These are phyloP conservation scores for Amniculicola lignicola DNA, from an alignment of 495 filamentous ascomycete species.

Conservation along the genomic window DNA sequence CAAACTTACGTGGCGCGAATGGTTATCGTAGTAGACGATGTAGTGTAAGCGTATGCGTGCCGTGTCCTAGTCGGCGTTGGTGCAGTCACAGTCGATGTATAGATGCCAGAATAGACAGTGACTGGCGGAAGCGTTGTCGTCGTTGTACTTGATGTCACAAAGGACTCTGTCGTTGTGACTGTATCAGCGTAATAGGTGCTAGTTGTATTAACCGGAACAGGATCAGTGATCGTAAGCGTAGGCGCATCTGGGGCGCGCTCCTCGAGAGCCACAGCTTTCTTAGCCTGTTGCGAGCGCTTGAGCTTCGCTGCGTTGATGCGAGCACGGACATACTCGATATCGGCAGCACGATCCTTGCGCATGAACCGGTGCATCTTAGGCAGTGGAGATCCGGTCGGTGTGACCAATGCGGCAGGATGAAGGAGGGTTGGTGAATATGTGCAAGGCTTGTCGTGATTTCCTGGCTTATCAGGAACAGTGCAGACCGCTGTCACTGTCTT, in stretches of 20 bases:
- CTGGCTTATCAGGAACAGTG: slow-evolving; percentile 16
- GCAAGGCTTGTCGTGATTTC: slow-evolving; percentile 28
- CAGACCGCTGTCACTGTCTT: slow-evolving; percentile 35
- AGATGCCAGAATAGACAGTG: slow-evolving; percentile 33
- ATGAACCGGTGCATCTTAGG: slow-evolving; percentile 14
- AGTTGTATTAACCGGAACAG: slow-evolving; percentile 20
- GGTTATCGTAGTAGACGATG: slow-evolving; percentile 25
- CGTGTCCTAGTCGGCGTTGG: slow-evolving; percentile 32
- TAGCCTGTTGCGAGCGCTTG: slow-evolving; percentile 15
- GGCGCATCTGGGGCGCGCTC: slow-evolving; percentile 33
- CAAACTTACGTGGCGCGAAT: slow-evolving; percentile 34
- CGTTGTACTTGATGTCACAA: slow-evolving; percentile 13
- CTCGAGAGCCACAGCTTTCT: slow-evolving; percentile 8
- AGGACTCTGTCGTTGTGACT: slow-evolving; percentile 16
- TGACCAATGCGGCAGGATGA: slow-evolving; percentile 22
- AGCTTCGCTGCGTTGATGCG: slow-evolving; percentile 26
- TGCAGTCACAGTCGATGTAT: slow-evolving; percentile 28
- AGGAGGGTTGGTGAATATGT: slow-evolving; percentile 34
- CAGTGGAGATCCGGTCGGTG: slow-evolving; percentile 1
- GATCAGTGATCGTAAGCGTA: slow-evolving; percentile 23
- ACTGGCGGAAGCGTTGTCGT: slow-evolving; percentile 23
- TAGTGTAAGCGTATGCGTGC: slow-evolving; percentile 27
- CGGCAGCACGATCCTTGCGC: slow-evolving; percentile 25
- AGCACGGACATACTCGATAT: slow-evolving; percentile 26
- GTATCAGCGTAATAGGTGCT: slow-evolving; percentile 18